Evolutionary conservation across 202 grass and related monocot genomes (phyloP).

Genomic region (Cymbopogon flexuosus): DNA sequence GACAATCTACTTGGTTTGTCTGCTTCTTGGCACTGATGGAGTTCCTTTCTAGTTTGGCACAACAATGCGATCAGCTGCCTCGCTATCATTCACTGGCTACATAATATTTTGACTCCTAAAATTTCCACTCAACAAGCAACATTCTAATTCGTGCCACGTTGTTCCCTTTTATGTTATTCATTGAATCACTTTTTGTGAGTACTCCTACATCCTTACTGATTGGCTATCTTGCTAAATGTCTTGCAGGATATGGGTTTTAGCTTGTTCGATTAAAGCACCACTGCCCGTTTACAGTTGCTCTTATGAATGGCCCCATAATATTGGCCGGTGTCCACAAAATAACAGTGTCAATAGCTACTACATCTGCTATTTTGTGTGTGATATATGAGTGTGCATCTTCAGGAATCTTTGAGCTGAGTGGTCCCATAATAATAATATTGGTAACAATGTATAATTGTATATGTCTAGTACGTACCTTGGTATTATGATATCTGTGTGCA

Average conservation of each 20-base stretch:
- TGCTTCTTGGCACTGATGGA: not conserved
- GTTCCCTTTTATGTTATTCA: not conserved
- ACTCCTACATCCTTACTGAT: not conserved
- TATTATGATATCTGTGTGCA: not conserved
- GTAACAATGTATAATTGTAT: constrained; percentile 7
- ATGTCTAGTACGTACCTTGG: not conserved
- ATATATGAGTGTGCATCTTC: not conserved
- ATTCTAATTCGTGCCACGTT: not conserved
- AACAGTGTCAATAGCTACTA: not conserved
- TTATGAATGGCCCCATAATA: not conserved
- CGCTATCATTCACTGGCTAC: not conserved
- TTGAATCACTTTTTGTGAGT: not conserved
- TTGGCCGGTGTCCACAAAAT: not conserved
- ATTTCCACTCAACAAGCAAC: not conserved
- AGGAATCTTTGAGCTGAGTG: not conserved
- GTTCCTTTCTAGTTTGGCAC: not conserved
- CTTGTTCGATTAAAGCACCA: constrained; percentile 50
- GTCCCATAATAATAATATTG: not conserved
- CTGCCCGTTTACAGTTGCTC: not conserved
- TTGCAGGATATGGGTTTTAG: constrained; percentile 69
- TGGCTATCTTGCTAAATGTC: not conserved
- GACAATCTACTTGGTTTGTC: not conserved
- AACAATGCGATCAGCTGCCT: not conserved
- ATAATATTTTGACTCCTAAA: not conserved
- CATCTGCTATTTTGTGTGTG: constrained; percentile 1